These are phyloP conservation scores for Pseudonitzschia pungens DNA, from an alignment of 108 stramenopile genomes.

Conservation along the genomic window DNA sequence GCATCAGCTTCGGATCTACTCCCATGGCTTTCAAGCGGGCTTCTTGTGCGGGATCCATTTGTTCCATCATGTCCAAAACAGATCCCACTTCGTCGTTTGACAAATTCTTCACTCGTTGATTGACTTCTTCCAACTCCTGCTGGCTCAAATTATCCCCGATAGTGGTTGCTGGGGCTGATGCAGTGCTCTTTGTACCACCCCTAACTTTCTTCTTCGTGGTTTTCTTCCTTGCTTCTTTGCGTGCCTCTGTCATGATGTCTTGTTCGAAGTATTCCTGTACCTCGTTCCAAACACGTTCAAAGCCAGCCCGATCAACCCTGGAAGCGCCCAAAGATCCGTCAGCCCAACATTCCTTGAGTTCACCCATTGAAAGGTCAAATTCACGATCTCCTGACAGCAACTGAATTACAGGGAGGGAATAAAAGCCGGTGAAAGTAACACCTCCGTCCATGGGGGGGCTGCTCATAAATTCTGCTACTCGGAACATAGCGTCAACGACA, in stretches of 20 bases:
- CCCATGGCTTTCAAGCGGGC: conserved; percentile 75
- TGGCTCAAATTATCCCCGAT: conserved; percentile 44
- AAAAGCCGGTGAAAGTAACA: conserved; percentile 66
- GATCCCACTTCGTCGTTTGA: conserved; percentile 51
- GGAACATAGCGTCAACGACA: conserved; percentile 69
- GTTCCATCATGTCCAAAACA: conserved; percentile 62
- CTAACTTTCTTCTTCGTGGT: conserved; percentile 18
- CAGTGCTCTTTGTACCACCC: conserved; percentile 17
- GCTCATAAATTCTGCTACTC: conserved; percentile 62
- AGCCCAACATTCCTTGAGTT: conserved; percentile 70
- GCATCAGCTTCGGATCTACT: conserved; percentile 66
- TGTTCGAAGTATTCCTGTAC: conserved; percentile 79
- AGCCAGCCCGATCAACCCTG: conserved; percentile 61
- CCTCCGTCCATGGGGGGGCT: conserved; percentile 45
- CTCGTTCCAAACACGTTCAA: conserved; percentile 77
- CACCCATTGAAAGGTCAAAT: conserved; percentile 51
- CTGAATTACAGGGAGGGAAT: conserved; percentile 58
- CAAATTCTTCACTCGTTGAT: conserved; percentile 65
- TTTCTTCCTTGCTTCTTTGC: conserved; percentile 31
- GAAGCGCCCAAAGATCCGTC: conserved; percentile 61
- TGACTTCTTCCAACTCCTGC: conserved; percentile 54
- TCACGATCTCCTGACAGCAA: conserved; percentile 53
- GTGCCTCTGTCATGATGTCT: conserved; percentile 66
- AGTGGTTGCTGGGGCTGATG: conserved; percentile 9
- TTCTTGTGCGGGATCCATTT: conserved; percentile 66